Evolutionary conservation across 495 filamentous ascomycete genomes (phyloP).

Genomic region (Penicillium silybi): DNA sequence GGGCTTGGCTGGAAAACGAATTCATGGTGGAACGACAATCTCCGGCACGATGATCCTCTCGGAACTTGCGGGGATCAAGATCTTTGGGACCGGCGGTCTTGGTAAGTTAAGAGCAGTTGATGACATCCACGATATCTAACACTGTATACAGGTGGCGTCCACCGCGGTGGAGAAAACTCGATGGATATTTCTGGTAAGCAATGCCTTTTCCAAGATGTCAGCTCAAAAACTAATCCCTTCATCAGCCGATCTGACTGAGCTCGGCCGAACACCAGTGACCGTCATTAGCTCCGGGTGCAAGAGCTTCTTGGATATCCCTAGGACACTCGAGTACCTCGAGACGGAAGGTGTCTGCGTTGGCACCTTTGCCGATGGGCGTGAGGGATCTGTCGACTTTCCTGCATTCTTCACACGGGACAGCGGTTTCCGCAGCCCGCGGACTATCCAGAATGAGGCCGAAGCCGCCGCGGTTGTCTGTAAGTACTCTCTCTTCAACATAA

Average conservation of each 20-base stretch:
- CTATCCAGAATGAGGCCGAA: constrained; percentile 68
- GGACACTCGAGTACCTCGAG: constrained; percentile 91
- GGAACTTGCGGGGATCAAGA: constrained; percentile 78
- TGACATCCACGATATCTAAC: constrained; percentile 1
- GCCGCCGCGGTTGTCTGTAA: constrained; percentile 82
- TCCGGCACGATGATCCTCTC: constrained; percentile 90
- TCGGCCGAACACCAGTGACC: constrained; percentile 85
- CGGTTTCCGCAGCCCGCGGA: constrained; percentile 69
- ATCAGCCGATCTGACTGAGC: constrained; percentile 82
- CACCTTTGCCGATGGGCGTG: constrained; percentile 79
- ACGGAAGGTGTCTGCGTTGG: constrained; percentile 84
- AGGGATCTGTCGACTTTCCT: constrained; percentile 70
- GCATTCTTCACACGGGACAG: constrained; percentile 89
- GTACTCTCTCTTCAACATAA: constrained; percentile 15
- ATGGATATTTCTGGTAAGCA: constrained; percentile 75
- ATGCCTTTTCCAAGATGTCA: background rate
- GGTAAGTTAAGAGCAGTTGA: constrained; percentile 19
- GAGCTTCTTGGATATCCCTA: constrained; percentile 88
- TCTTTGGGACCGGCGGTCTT: constrained; percentile 80
- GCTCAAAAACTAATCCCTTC: background rate
- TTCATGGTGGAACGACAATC: constrained; percentile 90
- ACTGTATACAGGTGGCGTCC: constrained; percentile 74
- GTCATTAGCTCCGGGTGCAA: constrained; percentile 91
- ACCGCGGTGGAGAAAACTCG: constrained; percentile 76
- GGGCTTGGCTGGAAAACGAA: constrained; percentile 58